Evolutionary conservation across 768 basidiomycete genomes (phyloP).

Genomic region (Boletus reticulatus): DNA sequence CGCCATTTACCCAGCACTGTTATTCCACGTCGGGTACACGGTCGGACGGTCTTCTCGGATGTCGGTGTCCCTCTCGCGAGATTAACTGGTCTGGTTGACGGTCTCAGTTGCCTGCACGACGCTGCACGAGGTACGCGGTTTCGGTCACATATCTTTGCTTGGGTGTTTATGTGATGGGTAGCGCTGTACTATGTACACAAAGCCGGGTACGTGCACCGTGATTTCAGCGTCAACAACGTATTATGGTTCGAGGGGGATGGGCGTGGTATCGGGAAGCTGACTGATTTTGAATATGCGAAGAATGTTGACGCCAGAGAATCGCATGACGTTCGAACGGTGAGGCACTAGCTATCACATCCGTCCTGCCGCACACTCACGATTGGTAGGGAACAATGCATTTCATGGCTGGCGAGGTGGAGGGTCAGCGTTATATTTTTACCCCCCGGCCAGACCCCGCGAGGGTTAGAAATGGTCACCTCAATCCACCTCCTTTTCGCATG

Average conservation of each 20-base stretch:
- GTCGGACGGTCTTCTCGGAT: not conserved
- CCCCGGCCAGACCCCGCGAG: too few species aligned
- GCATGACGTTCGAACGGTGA: too few species aligned
- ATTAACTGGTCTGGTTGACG: too few species aligned
- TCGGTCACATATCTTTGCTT: too few species aligned
- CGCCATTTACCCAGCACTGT: not conserved
- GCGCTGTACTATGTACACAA: not conserved
- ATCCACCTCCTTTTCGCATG: constrained; percentile 4
- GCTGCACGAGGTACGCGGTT: too few species aligned
- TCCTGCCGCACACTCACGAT: not conserved
- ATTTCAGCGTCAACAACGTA: not conserved
- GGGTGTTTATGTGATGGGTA: not conserved
- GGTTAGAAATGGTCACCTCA: too few species aligned
- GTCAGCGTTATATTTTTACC: not conserved
- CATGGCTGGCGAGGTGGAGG: not conserved
- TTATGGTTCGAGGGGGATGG: not conserved
- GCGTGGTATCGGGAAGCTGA: too few species aligned
- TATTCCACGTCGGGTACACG: not conserved
- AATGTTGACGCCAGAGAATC: too few species aligned
- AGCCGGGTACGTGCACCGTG: not conserved
- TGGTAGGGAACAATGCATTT: not conserved
- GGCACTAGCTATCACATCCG: too few species aligned
- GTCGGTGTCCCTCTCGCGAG: too few species aligned
- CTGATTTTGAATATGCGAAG: too few species aligned
- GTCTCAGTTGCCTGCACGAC: too few species aligned